Conservation (phyloP, 2,329 filamentous ascomycete genomes). For the Fusarium drepaniforme region DNA sequence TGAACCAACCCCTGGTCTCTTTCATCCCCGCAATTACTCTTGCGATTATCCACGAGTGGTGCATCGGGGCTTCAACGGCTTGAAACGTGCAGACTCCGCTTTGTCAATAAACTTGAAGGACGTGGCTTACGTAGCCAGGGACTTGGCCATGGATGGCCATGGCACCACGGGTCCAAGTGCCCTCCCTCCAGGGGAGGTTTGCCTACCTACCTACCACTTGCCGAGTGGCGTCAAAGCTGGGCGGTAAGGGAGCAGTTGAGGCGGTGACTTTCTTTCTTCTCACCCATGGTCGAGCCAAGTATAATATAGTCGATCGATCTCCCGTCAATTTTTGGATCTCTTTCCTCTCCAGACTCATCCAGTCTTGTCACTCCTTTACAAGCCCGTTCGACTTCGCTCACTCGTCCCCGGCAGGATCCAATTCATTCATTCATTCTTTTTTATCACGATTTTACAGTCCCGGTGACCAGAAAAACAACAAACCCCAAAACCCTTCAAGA, state of each 20-base stretch:
- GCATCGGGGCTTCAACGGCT: conserved; percentile 22
- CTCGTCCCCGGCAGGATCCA: conserved; percentile 35
- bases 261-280: neutral
- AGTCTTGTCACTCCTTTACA: conserved; percentile 35
- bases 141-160: conserved; percentile 1
- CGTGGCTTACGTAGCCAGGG: conserved; percentile 17
- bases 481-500: conserved; percentile 26
- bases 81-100: conserved; percentile 32
- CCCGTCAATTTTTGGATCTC: neutral
- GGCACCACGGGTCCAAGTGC: conserved; percentile 22
- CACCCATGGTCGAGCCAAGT: neutral
- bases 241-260: neutral
- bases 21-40: conserved; percentile 8
- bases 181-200: neutral
- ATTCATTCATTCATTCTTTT: conserved; percentile 27
- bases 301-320: conserved; percentile 36
- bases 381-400: conserved; percentile 20
- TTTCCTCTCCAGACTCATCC: conserved; percentile 29
- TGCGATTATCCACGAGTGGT: conserved; percentile 16
- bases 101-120: conserved; percentile 28
- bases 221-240: conserved; percentile 2
- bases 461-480: conserved; percentile 27
- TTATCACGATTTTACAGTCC: conserved; percentile 27
- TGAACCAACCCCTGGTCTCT: conserved; percentile 20
- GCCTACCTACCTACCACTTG: neutral